Conservation (phyloP, 768 basidiomycete species). For the Pisolithus tinctorius region DNA sequence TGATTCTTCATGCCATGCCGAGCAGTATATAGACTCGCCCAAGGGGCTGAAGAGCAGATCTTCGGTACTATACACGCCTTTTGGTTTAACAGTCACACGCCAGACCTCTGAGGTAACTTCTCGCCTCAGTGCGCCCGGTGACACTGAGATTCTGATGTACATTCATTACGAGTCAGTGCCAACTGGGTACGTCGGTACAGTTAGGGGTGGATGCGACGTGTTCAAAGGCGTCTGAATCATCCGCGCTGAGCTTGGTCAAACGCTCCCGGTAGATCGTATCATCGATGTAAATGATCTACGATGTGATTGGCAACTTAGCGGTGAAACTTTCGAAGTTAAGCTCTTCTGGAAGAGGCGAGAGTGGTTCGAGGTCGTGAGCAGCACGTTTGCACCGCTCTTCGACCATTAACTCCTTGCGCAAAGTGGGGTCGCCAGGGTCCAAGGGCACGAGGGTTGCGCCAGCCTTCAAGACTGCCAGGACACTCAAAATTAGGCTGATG, state of each 20-base stretch:
- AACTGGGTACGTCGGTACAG: too few relatives aligned
- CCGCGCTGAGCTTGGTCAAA: conserved; percentile 8
- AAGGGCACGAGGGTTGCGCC: conserved; percentile 21
- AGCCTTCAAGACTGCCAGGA: conserved; percentile 28
- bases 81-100: too few relatives aligned
- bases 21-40: too few relatives aligned
- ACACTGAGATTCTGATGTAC: too few relatives aligned
- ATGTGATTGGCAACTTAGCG: background rate
- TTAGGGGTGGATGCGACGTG: too few relatives aligned
- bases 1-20: too few relatives aligned
- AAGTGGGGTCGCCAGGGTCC: conserved; percentile 24
- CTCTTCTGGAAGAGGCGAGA: conserved; percentile 18
- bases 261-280: conserved; percentile 22
- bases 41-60: too few relatives aligned
- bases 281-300: conserved; percentile 22
- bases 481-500: conserved; percentile 20
- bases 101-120: too few relatives aligned
- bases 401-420: conserved; percentile 23
- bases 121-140: too few relatives aligned
- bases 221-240: conserved; percentile 8
- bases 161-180: too few relatives aligned
- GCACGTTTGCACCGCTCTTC: conserved; percentile 19
- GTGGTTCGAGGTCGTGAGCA: conserved; percentile 21
- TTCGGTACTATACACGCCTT: too few relatives aligned
- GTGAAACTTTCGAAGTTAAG: conserved; percentile 12